phyloP scores from a whole-genome alignment of 306 rosid species.

The Dryas octopetala region DNA sequence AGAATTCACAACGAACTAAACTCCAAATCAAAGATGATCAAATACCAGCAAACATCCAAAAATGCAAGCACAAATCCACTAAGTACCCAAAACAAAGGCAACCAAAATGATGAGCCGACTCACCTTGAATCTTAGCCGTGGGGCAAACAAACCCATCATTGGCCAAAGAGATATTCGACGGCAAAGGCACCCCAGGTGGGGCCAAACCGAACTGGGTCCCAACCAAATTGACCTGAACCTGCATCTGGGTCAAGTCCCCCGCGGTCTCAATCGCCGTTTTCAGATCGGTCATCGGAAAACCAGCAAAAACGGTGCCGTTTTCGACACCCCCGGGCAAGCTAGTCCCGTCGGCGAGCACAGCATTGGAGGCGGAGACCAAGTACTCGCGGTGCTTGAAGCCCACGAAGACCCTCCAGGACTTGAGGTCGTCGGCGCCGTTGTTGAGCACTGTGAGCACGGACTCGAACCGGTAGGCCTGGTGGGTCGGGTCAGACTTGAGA shows the following conservation, averaged over 20 bases:
- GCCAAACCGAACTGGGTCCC: constrained; percentile 85
- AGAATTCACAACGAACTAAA: not conserved
- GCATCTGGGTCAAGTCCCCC: constrained; percentile 85
- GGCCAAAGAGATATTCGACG: constrained; percentile 59
- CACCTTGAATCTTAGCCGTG: constrained; percentile 51
- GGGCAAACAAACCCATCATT: constrained; percentile 74
- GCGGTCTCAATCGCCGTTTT: constrained; percentile 90
- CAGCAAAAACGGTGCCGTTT: constrained; percentile 76
- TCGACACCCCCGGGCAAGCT: constrained; percentile 60
- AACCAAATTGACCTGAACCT: constrained; percentile 54
- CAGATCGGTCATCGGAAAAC: constrained; percentile 78
- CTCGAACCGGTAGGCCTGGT: constrained; percentile 77
- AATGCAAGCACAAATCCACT: not conserved
- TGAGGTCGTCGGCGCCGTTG: constrained; percentile 75
- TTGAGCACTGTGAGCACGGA: constrained; percentile 68
- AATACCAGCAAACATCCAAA: not conserved
- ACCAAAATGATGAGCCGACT: not conserved
- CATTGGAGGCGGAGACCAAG: constrained; percentile 71
- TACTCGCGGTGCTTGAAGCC: constrained; percentile 69
- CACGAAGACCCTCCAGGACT: constrained; percentile 81
- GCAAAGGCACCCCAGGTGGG: constrained; percentile 70
- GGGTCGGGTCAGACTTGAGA: constrained; percentile 28
- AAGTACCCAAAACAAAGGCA: not conserved
- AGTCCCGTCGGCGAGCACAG: constrained; percentile 59
- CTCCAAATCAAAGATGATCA: not conserved